Conservation (phyloP, 306 rosid species). For the Rubus parviflorus region DNA sequence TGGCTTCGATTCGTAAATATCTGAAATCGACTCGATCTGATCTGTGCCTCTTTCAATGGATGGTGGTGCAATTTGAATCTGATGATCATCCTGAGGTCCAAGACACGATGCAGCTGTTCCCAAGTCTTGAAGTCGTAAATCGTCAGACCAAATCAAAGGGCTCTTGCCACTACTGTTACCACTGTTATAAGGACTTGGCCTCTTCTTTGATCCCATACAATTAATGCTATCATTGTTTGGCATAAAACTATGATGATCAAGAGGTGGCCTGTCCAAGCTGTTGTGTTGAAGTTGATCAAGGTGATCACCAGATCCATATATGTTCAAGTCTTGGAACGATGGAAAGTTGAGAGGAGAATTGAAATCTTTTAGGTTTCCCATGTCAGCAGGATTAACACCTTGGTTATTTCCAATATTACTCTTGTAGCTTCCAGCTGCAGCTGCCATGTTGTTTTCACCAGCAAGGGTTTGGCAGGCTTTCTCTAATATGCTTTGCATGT, state of each 20-base stretch:
- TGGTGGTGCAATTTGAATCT: conserved; percentile 57
- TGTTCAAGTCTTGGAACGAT: conserved; percentile 86
- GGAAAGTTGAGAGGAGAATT: conserved; percentile 69
- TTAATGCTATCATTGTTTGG: conserved; percentile 38
- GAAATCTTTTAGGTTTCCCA: conserved; percentile 70
- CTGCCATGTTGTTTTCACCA: conserved; percentile 78
- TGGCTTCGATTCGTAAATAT: conserved; percentile 72
- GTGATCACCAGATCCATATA: conserved; percentile 66
- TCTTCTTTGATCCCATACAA: conserved; percentile 61
- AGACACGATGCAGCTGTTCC: conserved; percentile 76
- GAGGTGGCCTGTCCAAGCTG: conserved; percentile 49
- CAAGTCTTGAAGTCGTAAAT: conserved; percentile 79
- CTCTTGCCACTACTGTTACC: conserved; percentile 61
- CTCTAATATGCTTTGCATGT: conserved; percentile 98
- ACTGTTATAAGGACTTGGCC: conserved; percentile 53
- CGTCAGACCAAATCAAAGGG: conserved; percentile 89
- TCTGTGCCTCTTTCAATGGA: conserved; percentile 57
- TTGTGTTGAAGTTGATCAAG: conserved; percentile 62
- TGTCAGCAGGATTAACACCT: conserved; percentile 42
- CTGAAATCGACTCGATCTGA: conserved; percentile 59
- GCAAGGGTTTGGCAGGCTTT: conserved; percentile 99
- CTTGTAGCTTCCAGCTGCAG: conserved; percentile 49
- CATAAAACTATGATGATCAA: conserved; percentile 52
- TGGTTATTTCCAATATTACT: conserved; percentile 38
- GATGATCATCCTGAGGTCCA: conserved; percentile 58